A percentile compares a stretch with the other conserved stretches of the same genome.
Conservation (phyloP, 169 alveolate genomes). For the Blepharisma undulans region DNA sequence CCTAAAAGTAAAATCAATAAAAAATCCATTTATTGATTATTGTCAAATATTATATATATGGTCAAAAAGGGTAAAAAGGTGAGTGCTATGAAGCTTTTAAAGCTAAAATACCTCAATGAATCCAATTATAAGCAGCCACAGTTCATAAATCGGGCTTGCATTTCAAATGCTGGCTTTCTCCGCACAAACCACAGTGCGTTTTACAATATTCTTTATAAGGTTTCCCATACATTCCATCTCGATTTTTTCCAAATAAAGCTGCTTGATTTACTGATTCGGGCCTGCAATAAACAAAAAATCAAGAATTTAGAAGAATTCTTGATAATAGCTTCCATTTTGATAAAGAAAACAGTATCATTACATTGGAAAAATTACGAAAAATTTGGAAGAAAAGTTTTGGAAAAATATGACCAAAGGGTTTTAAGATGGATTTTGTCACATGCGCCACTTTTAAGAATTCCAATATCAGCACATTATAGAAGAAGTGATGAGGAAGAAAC, state of each 20-base stretch:
- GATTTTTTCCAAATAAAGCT: not conserved
- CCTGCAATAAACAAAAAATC: not conserved
- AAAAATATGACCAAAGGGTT: not conserved
- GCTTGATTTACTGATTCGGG: not conserved
- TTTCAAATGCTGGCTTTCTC: not conserved
- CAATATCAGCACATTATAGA: not conserved
- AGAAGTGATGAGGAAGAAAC: not conserved
- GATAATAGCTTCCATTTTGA: not conserved
- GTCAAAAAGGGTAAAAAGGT: not conserved
- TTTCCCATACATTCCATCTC: not conserved
- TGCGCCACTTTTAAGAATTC: not conserved
- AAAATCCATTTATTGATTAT: not conserved
- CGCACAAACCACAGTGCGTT: not conserved
- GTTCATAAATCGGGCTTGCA: not conserved
- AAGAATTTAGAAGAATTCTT: not conserved
- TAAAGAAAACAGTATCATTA: not conserved
- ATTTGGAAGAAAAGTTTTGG: not conserved
- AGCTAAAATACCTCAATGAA: not conserved
- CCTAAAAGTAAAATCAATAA: not conserved
- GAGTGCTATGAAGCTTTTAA: not conserved
- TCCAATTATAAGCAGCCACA: not conserved
- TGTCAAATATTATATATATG: not conserved
- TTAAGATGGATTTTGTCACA: not conserved
- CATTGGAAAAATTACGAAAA: not conserved
- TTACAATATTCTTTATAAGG: not conserved